These are phyloP conservation scores for Fereydounia khargensis DNA, from an alignment of 1,284 basidiomycete genomes.

Conservation along the genomic window DNA sequence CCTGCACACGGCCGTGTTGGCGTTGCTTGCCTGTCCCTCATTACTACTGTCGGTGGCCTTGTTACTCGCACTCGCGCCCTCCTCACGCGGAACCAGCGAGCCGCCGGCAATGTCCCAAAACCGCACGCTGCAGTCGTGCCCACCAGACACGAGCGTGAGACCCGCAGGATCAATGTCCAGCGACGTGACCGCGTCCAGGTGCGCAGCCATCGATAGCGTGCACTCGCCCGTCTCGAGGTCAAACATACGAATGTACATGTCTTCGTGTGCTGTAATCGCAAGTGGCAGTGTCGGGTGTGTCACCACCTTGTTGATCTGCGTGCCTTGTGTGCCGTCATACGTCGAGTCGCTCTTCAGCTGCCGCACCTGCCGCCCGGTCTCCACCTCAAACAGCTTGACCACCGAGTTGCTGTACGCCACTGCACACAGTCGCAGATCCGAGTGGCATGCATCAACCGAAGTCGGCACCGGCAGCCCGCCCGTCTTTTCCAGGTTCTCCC, in stretches of 20 bases:
- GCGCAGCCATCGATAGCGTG: slow-evolving; percentile 83
- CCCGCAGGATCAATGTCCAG: slow-evolving; percentile 83
- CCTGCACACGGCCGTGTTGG: slow-evolving; percentile 64
- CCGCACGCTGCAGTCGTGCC: slow-evolving; percentile 88
- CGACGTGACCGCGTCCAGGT: slow-evolving; percentile 85
- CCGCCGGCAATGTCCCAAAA: slow-evolving; percentile 85
- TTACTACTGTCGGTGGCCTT: not conserved
- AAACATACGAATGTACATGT: slow-evolving; percentile 86
- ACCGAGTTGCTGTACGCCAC: slow-evolving; percentile 87
- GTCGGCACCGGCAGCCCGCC: slow-evolving; percentile 66
- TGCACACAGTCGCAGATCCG: slow-evolving; percentile 59
- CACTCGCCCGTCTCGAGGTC: slow-evolving; percentile 78
- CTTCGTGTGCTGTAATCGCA: slow-evolving; percentile 86
- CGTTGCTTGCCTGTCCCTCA: not conserved
- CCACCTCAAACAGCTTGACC: slow-evolving; percentile 86
- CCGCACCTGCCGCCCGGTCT: slow-evolving; percentile 75
- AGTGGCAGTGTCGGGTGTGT: slow-evolving; percentile 88
- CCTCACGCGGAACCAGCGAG: slow-evolving; percentile 50
- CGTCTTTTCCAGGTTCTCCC: slow-evolving; percentile 56
- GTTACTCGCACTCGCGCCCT: no score
- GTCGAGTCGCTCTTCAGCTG: slow-evolving; percentile 69
- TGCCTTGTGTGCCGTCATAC: slow-evolving; percentile 63
- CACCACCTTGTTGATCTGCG: slow-evolving; percentile 83
- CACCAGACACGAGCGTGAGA: slow-evolving; percentile 81
- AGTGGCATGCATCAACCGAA: slow-evolving; percentile 72